Conservation (phyloP, 495 filamentous ascomycete genomes). For the Neurospora sublineolata region DNA sequence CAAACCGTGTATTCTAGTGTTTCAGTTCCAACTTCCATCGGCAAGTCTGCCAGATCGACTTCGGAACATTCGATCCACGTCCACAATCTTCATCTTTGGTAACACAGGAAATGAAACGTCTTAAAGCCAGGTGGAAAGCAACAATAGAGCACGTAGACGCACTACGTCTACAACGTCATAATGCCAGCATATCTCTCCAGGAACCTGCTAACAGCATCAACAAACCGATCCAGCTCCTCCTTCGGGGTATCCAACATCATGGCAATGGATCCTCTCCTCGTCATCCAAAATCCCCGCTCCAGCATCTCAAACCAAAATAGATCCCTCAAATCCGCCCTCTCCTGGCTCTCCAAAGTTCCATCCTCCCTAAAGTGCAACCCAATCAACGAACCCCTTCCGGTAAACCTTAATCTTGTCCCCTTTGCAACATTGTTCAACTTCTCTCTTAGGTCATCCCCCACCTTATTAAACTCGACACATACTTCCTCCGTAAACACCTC, state of each 20-base stretch:
- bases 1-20: neutral
- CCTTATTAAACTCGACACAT: slow-evolving; percentile 23
- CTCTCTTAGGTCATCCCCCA: slow-evolving; percentile 26
- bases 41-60: neutral
- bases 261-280: slow-evolving; percentile 30
- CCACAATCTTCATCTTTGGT: neutral
- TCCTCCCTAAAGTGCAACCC: slow-evolving; percentile 28
- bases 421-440: slow-evolving; percentile 18
- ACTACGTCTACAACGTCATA: slow-evolving; percentile 5
- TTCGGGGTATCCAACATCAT: slow-evolving; percentile 31
- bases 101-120: neutral
- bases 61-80: neutral
- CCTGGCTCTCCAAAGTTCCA: slow-evolving; percentile 14
- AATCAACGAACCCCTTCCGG: slow-evolving; percentile 34
- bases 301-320: slow-evolving; percentile 42
- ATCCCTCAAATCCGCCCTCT: slow-evolving; percentile 26
- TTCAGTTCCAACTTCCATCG: neutral
- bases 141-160: neutral
- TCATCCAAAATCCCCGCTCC: slow-evolving; percentile 36
- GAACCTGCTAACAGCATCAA: slow-evolving; percentile 19
- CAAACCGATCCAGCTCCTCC: slow-evolving; percentile 31
- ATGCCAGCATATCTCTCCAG: slow-evolving; percentile 11
- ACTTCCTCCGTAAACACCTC: slow-evolving; percentile 33
- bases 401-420: slow-evolving; percentile 27
- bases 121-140: neutral